Evolutionary conservation across 1,284 basidiomycete genomes (phyloP), one percentile per base, ranked within the genome.

Genomic region (Heterobasidion annosum): DNA sequence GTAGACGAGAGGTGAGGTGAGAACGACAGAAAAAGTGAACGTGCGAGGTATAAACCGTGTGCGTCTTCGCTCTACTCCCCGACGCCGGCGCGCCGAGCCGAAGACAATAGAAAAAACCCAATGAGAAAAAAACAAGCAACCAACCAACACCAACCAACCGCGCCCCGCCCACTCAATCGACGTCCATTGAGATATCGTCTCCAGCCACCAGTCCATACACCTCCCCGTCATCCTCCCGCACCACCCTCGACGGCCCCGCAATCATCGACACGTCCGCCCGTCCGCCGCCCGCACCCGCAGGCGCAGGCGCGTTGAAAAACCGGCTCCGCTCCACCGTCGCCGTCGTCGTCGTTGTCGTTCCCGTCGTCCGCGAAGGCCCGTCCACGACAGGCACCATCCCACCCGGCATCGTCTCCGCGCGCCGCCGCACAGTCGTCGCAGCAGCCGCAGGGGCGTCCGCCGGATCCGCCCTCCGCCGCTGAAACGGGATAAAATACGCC

Each of bases 381-480:
- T 61, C 60, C 10, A 59, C 45, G 34, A 57, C 53, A 25, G 60
- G 64, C 8, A 61, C 61, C 57, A 70, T 67, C 35, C 68, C 69
- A 3, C 68, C 70, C 1, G 68, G 70, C 43, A 70, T 69, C 13
- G 71, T 70, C 58, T 70, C 69, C n/a, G 69, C 70, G 34, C 68
- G 61, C 46, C 69, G 65, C 48, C 71, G 66, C 48, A 60, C 61
- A 0, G 50, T 56, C 16, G 32, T 7, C 37, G 37, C 46, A 33
- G 18, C 18, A 19, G 33, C 18, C n/a, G 51, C 32, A n/a, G 34
- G 12, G 12, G 46, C 34, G 13, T 34, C 40, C 34, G 16, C 45
- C 42, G 45, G 44, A 40, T 15, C 50, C 53, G 16, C 2, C 52
- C 13, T 51, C 42, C 16, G 52, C 55, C 50, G 47, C 53, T 34